These are phyloP conservation scores for Hypoxylon fuscum DNA, from an alignment of 495 filamentous ascomycete genomes.

Conservation along the genomic window DNA sequence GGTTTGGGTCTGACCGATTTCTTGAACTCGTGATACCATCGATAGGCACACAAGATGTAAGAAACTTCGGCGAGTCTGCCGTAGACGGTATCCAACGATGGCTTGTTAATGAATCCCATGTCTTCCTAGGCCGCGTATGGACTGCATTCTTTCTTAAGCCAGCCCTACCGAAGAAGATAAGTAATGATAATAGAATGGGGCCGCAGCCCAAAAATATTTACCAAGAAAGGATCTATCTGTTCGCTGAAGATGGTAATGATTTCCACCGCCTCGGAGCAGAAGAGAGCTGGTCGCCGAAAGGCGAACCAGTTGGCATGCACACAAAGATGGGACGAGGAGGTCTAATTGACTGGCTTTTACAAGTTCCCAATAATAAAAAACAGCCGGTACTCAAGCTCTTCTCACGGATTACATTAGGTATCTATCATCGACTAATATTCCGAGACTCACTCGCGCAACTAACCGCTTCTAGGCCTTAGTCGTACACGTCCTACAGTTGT, in stretches of 20 bases:
- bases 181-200: conserved; percentile 44
- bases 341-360: conserved; percentile 56
- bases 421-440: conserved; percentile 13
- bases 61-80: conserved; percentile 29
- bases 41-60: conserved; percentile 34
- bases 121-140: conserved; percentile 55
- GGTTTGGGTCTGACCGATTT: conserved; percentile 59
- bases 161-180: conserved; percentile 49
- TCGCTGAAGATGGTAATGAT: conserved; percentile 52
- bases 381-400: conserved; percentile 50
- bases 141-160: conserved; percentile 55
- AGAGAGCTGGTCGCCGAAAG: conserved; percentile 37
- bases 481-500: conserved; percentile 50
- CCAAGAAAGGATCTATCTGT: conserved; percentile 55
- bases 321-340: conserved; percentile 39
- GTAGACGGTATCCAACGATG: conserved; percentile 52
- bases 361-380: conserved; percentile 46
- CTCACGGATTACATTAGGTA: conserved; percentile 56
- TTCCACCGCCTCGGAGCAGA: conserved; percentile 34
- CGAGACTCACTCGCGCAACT: too few species aligned
- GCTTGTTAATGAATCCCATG: conserved; percentile 48
- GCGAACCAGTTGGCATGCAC: conserved; percentile 41
- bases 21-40: conserved; percentile 55
- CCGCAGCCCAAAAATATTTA: conserved; percentile 47
- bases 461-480: conserved; percentile 47